phyloP scores from a whole-genome alignment of 2,329 filamentous ascomycete species.

The Scorias spongiosa region DNA sequence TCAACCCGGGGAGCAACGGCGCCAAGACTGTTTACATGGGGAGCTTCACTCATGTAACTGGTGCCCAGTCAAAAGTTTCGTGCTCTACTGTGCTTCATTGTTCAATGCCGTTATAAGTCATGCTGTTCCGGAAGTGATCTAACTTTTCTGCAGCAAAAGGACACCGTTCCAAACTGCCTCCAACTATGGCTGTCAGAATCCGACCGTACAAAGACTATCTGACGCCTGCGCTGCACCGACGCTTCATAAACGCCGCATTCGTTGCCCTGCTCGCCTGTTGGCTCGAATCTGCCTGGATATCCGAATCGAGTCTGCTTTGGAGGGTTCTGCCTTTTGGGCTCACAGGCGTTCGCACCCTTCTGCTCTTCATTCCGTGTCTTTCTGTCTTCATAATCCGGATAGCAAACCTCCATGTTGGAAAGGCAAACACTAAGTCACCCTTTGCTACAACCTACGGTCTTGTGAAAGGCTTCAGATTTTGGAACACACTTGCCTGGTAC shows the following conservation, averaged over 20 bases:
- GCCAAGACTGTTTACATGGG: conserved; percentile 5
- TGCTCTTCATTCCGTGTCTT: conserved; percentile 64
- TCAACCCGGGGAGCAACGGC: background rate
- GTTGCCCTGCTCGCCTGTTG: conserved; percentile 60
- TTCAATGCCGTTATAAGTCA: too few species aligned
- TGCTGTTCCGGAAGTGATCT: too few species aligned
- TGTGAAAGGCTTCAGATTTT: conserved; percentile 43
- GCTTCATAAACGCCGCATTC: conserved; percentile 65
- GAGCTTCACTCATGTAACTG: background rate
- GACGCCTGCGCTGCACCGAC: conserved; percentile 71
- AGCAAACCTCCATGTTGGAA: conserved; percentile 25
- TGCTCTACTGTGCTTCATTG: too few species aligned
- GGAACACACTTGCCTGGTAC: conserved; percentile 64
- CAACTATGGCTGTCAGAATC: conserved; percentile 14
- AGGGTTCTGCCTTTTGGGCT: conserved; percentile 65
- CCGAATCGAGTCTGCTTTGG: conserved; percentile 37
- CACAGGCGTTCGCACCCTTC: conserved; percentile 56
- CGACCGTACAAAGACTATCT: conserved; percentile 77
- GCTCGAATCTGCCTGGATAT: conserved; percentile 52
- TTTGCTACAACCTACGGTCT: conserved; percentile 48
- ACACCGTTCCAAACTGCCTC: background rate
- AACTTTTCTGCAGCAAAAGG: too few species aligned
- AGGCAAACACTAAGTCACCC: conserved; percentile 51
- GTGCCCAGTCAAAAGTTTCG: too few species aligned
- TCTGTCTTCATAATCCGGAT: conserved; percentile 74